A percentile compares a stretch with the other conserved stretches of the same genome.
phyloP scores from a whole-genome alignment of 306 rosid genomes.

The Alnus glutinosa region DNA sequence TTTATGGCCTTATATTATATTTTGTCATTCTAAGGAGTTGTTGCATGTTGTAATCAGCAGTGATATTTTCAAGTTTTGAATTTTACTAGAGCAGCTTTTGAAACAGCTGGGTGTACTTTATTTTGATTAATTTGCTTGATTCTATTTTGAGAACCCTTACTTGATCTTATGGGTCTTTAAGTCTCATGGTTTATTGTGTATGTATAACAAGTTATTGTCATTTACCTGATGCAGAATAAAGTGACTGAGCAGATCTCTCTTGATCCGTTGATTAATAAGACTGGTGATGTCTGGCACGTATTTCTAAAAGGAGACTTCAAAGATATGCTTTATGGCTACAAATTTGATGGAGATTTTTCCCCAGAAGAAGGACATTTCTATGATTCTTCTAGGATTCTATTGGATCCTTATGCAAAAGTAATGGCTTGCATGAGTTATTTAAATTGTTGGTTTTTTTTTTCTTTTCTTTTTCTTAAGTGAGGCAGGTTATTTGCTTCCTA shows the following conservation, averaged over 20 bases:
- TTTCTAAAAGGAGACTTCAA: conserved; percentile 75
- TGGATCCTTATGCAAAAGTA: conserved; percentile 96
- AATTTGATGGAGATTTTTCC: conserved; percentile 69
- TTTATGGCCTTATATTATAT: not conserved
- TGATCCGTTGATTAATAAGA: conserved; percentile 66
- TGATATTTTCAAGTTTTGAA: not conserved
- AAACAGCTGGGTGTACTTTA: not conserved
- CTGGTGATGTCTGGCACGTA: conserved; percentile 92
- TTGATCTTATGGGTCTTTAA: not conserved
- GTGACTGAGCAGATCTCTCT: conserved; percentile 69
- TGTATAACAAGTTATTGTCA: not conserved
- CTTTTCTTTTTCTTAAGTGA: not conserved
- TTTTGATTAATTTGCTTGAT: not conserved
- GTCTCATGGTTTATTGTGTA: not conserved
- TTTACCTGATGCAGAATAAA: conserved; percentile 56
- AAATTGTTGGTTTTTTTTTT: not conserved
- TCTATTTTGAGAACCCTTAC: not conserved
- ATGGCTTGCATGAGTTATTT: conserved; percentile 22
- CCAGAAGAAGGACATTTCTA: conserved; percentile 71
- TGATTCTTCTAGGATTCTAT: conserved; percentile 61
- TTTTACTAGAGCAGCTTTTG: not conserved
- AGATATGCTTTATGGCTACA: conserved; percentile 81
- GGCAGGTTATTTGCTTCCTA: conserved; percentile 11
- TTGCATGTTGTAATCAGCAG: not conserved
- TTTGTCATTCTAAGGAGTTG: not conserved